Percentiles rank a stretch among this genome's conserved stretches.
phyloP scores from a whole-genome alignment of 2,329 filamentous ascomycete species.

The Camillea tinctor region DNA sequence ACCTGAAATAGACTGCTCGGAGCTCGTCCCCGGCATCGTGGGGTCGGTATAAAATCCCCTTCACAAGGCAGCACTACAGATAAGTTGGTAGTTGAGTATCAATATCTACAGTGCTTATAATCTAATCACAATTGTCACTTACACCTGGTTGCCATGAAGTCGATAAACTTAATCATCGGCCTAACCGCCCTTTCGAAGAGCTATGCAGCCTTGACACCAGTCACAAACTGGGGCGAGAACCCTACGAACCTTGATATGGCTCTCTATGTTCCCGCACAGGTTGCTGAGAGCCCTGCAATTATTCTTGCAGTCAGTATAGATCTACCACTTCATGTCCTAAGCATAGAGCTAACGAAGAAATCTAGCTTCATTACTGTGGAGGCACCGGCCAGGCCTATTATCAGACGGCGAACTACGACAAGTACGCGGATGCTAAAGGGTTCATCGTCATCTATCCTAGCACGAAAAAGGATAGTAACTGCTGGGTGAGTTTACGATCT shows the following conservation, averaged over 20 bases:
- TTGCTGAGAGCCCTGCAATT: constrained; percentile 16
- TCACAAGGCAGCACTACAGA: too few relatives aligned
- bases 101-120: too few relatives aligned
- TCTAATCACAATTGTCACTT: too few relatives aligned
- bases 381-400: constrained; percentile 17
- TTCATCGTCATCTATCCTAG: constrained; percentile 24
- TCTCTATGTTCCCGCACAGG: constrained; percentile 12
- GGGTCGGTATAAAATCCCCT: too few relatives aligned
- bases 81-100: too few relatives aligned
- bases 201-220: constrained; percentile 16
- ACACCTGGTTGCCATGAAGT: too few relatives aligned
- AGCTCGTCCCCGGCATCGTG: too few relatives aligned
- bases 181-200: neutral
- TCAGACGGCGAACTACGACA: constrained; percentile 16
- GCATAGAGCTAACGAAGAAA: too few relatives aligned
- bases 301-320: constrained; percentile 17
- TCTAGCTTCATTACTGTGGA: constrained; percentile 21
- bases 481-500: constrained; percentile 14
- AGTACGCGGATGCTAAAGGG: constrained; percentile 16
- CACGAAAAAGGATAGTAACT: constrained; percentile 21
- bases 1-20: too few relatives aligned
- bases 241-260: constrained; percentile 20
- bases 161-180: too few relatives aligned
- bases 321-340: neutral
- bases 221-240: constrained; percentile 19